A percentile compares a stretch with the other conserved stretches of the same genome.
These are phyloP conservation scores for Sclerotinia nivalis DNA, from an alignment of 2,329 filamentous ascomycete genomes.

Conservation along the genomic window DNA sequence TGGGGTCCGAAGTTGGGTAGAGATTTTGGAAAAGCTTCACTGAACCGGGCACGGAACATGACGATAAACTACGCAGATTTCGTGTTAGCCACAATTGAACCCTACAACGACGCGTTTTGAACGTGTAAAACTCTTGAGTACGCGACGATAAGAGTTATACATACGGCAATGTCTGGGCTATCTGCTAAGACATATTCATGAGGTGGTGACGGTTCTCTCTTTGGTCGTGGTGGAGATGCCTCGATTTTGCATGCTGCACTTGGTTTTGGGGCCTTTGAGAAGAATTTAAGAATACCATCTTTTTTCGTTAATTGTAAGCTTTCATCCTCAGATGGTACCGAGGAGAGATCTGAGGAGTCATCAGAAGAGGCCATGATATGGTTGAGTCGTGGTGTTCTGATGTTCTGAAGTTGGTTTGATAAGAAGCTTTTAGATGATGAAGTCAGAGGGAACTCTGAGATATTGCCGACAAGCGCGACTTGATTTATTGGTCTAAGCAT, in stretches of 20 bases:
- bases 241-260: conserved; percentile 53
- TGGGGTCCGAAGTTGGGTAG: conserved; percentile 89
- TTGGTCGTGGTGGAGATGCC: conserved; percentile 65
- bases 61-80: conserved; percentile 76
- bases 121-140: conserved; percentile 48
- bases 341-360: conserved; percentile 64
- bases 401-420: conserved; percentile 25
- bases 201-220: conserved; percentile 82
- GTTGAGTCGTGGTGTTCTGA: conserved; percentile 26
- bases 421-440: conserved; percentile 26
- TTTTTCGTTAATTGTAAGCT: conserved; percentile 54
- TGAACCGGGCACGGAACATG: conserved; percentile 95
- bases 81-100: conserved; percentile 41
- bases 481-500: conserved; percentile 27
- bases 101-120: conserved; percentile 51
- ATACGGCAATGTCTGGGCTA: conserved; percentile 87
- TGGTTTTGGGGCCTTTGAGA: conserved; percentile 54
- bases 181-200: conserved; percentile 90
- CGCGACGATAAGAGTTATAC: conserved; percentile 52
- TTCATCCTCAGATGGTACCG: conserved; percentile 56
- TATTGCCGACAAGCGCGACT: conserved; percentile 33
- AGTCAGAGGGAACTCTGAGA: conserved; percentile 31
- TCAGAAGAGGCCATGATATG: conserved; percentile 50
- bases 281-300: conserved; percentile 67
- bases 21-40: conserved; percentile 83